Percentiles rank a stretch among this genome's conserved stretches.
Evolutionary conservation across 306 rosid species (phyloP).

Genomic region (Cotoneaster glaucophyllus): DNA sequence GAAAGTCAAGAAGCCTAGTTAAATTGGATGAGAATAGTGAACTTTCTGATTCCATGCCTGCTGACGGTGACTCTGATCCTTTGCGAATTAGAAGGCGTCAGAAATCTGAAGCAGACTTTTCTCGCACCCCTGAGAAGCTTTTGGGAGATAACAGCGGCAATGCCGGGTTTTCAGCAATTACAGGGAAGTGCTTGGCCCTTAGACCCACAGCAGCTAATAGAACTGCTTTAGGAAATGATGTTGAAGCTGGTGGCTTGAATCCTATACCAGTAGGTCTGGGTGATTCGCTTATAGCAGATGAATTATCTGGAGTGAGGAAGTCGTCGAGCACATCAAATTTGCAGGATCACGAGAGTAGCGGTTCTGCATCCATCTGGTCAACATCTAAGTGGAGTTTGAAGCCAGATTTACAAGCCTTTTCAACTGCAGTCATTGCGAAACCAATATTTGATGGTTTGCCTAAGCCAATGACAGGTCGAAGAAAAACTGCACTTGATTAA

Average conservation of each 20-base stretch:
- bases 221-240: slow-evolving; percentile 27
- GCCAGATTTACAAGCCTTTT: slow-evolving; percentile 63
- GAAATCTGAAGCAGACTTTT: slow-evolving; percentile 64
- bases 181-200: slow-evolving; percentile 64
- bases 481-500: slow-evolving; percentile 81
- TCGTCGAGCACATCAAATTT: slow-evolving; percentile 79
- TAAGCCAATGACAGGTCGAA: slow-evolving; percentile 53
- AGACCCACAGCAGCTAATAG: slow-evolving; percentile 53
- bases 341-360: slow-evolving; percentile 56
- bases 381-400: slow-evolving; percentile 65
- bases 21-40: slow-evolving; percentile 51
- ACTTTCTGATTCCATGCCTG: slow-evolving; percentile 8
- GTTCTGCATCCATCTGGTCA: slow-evolving; percentile 56
- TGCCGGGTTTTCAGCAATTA: slow-evolving; percentile 48
- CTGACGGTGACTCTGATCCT: slow-evolving; percentile 33
- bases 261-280: slow-evolving; percentile 30
- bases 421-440: slow-evolving; percentile 49
- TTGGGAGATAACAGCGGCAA: slow-evolving; percentile 47
- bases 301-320: slow-evolving; percentile 56
- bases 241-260: slow-evolving; percentile 38
- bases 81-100: slow-evolving; percentile 52
- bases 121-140: slow-evolving; percentile 47
- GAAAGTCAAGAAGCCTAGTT: slow-evolving; percentile 61
- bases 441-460: slow-evolving; percentile 88
- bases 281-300: slow-evolving; percentile 39